Evolutionary conservation across 768 basidiomycete species (phyloP).

Genomic region (Leccinum fibrillosum): DNA sequence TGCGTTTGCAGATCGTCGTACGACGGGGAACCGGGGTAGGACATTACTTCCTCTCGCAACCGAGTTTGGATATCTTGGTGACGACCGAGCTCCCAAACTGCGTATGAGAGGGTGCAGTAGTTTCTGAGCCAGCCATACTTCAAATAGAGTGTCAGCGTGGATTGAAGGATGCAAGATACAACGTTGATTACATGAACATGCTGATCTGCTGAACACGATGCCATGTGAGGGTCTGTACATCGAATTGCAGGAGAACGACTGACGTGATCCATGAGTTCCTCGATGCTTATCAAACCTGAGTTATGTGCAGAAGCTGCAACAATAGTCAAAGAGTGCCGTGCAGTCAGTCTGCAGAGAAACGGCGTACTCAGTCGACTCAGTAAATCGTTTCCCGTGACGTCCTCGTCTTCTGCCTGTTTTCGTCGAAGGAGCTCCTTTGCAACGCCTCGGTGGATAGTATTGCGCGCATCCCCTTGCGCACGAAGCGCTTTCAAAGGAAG

Average conservation of each 20-base stretch:
- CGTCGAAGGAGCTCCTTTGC: constrained; percentile 12
- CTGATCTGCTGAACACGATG: constrained; percentile 2
- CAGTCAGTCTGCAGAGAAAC: neutral
- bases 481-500: constrained; percentile 8
- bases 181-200: constrained; percentile 9
- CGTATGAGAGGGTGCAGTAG: constrained; percentile 3
- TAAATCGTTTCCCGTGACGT: neutral
- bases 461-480: constrained; percentile 11
- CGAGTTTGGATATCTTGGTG: neutral
- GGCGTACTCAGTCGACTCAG: constrained; percentile 2
- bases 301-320: neutral
- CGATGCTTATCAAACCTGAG: constrained; percentile 2
- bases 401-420: neutral
- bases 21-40: neutral
- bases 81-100: constrained; percentile 4
- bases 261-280: constrained; percentile 4
- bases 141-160: neutral
- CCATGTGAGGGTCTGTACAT: neutral
- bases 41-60: constrained; percentile 1
- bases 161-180: neutral
- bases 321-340: neutral
- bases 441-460: constrained; percentile 11
- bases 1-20: constrained; percentile 7
- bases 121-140: constrained; percentile 7
- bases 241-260: neutral